These are phyloP conservation scores for Talaromyces atroroseus DNA, from an alignment of 2,329 filamentous ascomycete genomes.

Conservation along the genomic window DNA sequence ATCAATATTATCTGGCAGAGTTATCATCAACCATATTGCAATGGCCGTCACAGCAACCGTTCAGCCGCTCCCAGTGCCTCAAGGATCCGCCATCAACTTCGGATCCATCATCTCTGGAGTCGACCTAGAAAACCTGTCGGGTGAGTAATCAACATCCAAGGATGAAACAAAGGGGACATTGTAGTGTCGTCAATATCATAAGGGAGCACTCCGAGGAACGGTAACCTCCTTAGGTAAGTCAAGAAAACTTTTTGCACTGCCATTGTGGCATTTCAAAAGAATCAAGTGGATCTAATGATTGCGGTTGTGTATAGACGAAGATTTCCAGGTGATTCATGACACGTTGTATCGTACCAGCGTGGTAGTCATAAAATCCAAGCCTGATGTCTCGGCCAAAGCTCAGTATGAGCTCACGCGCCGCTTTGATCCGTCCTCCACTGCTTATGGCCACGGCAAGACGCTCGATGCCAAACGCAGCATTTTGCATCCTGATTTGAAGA, in stretches of 20 bases:
- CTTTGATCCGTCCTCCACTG: slow-evolving; percentile 62
- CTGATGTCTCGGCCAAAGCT: slow-evolving; percentile 58
- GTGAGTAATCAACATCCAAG: slow-evolving; percentile 38
- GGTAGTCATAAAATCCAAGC: slow-evolving; percentile 65
- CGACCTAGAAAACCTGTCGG: slow-evolving; percentile 58
- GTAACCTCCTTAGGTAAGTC: slow-evolving; percentile 49
- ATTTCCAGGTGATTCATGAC: slow-evolving; percentile 59
- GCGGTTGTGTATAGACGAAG: slow-evolving; percentile 44
- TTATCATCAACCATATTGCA: neutral
- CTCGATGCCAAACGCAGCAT: slow-evolving; percentile 61
- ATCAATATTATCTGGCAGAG: neutral
- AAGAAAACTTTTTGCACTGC: neutral
- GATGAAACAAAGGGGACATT: slow-evolving; percentile 14
- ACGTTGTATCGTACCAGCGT: slow-evolving; percentile 65
- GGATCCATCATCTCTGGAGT: slow-evolving; percentile 55
- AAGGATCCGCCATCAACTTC: slow-evolving; percentile 48
- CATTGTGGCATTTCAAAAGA: neutral
- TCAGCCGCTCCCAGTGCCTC: slow-evolving; percentile 20
- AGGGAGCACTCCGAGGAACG: slow-evolving; percentile 56
- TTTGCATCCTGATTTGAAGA: slow-evolving; percentile 74
- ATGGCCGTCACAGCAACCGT: slow-evolving; percentile 16
- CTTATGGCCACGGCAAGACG: slow-evolving; percentile 72
- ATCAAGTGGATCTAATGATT: neutral
- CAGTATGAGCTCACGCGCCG: slow-evolving; percentile 69
- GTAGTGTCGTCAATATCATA: slow-evolving; percentile 16